Base-by-base conservation (phyloP, 2,329 filamentous ascomycete genomes). In the Nothophaeocryptopus gaeumannii region DNA sequence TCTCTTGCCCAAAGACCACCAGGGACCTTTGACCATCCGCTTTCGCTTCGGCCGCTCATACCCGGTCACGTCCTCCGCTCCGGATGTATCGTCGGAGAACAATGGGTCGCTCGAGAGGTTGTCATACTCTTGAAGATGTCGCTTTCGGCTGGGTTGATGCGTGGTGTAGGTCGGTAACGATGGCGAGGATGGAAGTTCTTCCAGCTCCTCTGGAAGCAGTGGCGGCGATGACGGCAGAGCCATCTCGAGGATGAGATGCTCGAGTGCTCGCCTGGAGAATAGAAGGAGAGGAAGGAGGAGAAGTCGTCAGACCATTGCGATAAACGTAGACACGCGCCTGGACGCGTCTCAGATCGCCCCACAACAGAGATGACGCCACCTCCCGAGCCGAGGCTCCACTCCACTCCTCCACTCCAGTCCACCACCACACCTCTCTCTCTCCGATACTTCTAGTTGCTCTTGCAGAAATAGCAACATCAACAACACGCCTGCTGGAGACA, bases 41-140 rank as follows among this genome's bases (percentile, higher is more conserved):
- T 87, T 88, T 53, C 78, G 77, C 55, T 77, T 74, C 1, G 75
- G 75, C 40, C 78, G 71, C 16, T 75, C 71, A 61, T 87, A 87
- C 59, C 85, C 84, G 53, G 86, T 56, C 2, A 58, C 58, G 40
- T 84, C 66, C 12, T 79, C 78, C 2, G 82, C 82, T 50, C 87
- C 84, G 5, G 64, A 65, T 2, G 58, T 60, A 60, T 88, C 84
- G 51, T 89, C 85, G 64, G 84, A 88, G 67, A 89, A 89, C 20
- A 88, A 78, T 3, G 84, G 84, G 61, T 89, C 85, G 63, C 85
- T 88, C 14, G 84, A 88, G 55, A 78, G 71, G 33, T 53, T 58
- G 30, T 56, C 66, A 39, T 62, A 62, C 32, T 66, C 66, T 5
- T 55, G 56, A 16, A 63, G 56, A 32, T 58, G 61, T 30, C 66